Base-by-base conservation (phyloP, 78 protist genomes). In the Diacronema lutheri region DNA sequence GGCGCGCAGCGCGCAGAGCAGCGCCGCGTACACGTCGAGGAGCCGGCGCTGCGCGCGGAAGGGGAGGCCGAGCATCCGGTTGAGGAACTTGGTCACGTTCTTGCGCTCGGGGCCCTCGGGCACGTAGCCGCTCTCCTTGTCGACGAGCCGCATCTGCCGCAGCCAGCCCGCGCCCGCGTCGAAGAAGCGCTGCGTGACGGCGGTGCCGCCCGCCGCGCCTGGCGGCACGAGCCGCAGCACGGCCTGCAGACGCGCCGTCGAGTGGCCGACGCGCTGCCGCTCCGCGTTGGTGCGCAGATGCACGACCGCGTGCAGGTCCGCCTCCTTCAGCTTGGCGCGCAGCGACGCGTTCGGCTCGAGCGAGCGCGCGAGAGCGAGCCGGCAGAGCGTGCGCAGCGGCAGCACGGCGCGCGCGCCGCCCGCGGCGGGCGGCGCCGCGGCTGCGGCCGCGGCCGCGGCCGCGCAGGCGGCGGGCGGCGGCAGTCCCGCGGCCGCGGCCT, bases 51-150 rank as follows among this genome's bases (percentile, higher is more conserved):
- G 76, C 37, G 7, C 50, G 35, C 16, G 19, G n/a, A 68, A 16
- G 26, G 76, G 76, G 26, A 68, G 35, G 16, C 76, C 76, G 46
- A 68, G 76, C 29, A 68, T 44, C 21, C 76, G 41, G n/a, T 68
- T 68, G 50, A 68, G 76, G 50, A 68, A 68, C 29, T 23, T 4
- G 26, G 73, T 0, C 26, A 65, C 73, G 26, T 40, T 3, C 38
- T 57, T 21, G 62, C 62, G 19, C 62, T 21, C 62, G 23, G 62
- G n/a, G 23, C 19, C 19, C n/a, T 57, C 62, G 62, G 62, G 62
- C n/a, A 57, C n/a, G n/a, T 21, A 21, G n/a, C 6, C 62, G 62
- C 62, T 1, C 62, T 1, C 62, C 25, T 14, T 3, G 62, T 13
- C n/a, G 23, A 14, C n/a, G 25, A 57, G 62, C n/a, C 62, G 62